phyloP scores from a whole-genome alignment of 2,329 filamentous ascomycete genomes.

The Clarireedia hainanense region DNA sequence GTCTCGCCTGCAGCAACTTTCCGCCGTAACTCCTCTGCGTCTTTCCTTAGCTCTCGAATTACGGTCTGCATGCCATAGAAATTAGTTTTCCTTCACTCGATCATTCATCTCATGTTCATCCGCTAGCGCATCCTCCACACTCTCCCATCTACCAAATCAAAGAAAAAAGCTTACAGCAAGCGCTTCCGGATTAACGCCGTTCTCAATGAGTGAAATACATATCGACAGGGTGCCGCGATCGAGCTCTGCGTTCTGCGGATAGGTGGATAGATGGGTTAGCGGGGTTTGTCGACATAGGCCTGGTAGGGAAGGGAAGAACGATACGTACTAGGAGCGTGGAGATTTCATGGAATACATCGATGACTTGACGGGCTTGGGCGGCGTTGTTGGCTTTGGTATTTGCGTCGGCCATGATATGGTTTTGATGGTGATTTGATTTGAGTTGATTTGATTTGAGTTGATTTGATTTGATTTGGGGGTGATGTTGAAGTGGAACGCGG shows the following conservation, averaged over 20 bases:
- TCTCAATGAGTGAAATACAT: slow-evolving; percentile 94
- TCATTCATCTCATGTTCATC: neutral
- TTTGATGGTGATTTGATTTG: neutral
- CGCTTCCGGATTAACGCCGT: slow-evolving; percentile 92
- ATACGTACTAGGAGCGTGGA: slow-evolving; percentile 74
- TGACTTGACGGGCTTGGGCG: slow-evolving; percentile 75
- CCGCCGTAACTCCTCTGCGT: neutral
- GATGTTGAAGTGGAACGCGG: neutral
- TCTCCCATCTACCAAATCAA: slow-evolving; percentile 21
- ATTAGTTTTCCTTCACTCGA: neutral
- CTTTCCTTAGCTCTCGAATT: neutral
- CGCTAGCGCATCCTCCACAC: slow-evolving; percentile 6
- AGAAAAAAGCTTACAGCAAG: slow-evolving; percentile 60
- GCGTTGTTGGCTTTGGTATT: slow-evolving; percentile 38
- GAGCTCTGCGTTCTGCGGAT: slow-evolving; percentile 75
- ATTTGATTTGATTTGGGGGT: neutral
- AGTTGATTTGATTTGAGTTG: too few species aligned
- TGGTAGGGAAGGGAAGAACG: neutral
- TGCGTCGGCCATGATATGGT: slow-evolving; percentile 34
- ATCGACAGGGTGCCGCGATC: slow-evolving; percentile 87
- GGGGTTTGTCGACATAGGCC: neutral
- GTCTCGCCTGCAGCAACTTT: neutral
- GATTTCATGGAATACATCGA: slow-evolving; percentile 78
- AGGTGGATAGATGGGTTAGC: slow-evolving; percentile 6
- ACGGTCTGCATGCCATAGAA: neutral